Base-by-base conservation (phyloP, 345 rosid genomes). In the Populus deltoides region DNA sequence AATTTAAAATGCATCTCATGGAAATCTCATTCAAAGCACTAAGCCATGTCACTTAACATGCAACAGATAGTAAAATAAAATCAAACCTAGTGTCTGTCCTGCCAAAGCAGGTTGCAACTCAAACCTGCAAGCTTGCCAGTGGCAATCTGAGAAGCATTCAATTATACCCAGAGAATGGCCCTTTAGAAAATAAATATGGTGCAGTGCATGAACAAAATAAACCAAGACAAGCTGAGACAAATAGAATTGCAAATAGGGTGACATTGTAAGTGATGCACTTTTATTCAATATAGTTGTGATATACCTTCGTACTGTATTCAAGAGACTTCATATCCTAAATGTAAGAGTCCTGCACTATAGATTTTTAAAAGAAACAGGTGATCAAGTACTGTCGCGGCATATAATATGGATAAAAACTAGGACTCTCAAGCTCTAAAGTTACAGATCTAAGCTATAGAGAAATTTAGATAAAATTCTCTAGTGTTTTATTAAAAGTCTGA, bases 91-190 rank as follows among this genome's bases (percentile, higher is more conserved):
- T 51, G 38, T 51, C 8, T 2, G 41, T 29, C 45, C 18, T 22
- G 18, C 66, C 29, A 72, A 47, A 29, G 16, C 36, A 7, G 39
- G 41, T 18, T 71, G 66, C 66, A 22, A 72, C 36, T 45, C 41
- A 49, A 71, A 66, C 70, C 22, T 17, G 74, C 74, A 72, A 35
- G 43, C 33, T 49, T 11, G 75, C 66, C 66, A 57, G 59, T 72
- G 18, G 38, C 59, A 71, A 35, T 38, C 74, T 47, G 36, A 22
- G 74, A 71, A 12, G 9, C 20, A 3, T 4, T 31, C 45, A 35
- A n/a, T 66, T 31, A 9, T 35, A 38, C 61, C 12, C 3, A 35
- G 24, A 66, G 35, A 41, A n/a, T 43, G 33, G 24, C 39, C 62
- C 62, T 17, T 31, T 3, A 18, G 22, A 71, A 8, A 59, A 71